Percentiles rank a stretch among this genome's conserved stretches.
phyloP scores from a whole-genome alignment of 176 grass and related monocot genomes.

The Eleusine indica region DNA sequence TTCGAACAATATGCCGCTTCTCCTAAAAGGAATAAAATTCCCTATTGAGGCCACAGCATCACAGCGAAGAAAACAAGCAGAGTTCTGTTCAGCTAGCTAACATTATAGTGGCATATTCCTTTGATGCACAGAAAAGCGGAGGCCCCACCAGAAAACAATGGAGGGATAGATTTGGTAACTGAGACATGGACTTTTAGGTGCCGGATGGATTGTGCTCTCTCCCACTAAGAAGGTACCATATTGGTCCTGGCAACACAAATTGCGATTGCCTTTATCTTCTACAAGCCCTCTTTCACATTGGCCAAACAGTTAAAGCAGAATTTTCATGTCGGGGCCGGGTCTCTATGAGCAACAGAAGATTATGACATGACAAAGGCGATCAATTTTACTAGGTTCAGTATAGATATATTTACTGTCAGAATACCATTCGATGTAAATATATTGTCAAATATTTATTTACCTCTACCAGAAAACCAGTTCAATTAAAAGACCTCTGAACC shows the following conservation, averaged over 20 bases:
- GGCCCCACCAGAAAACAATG: slow-evolving; percentile 11
- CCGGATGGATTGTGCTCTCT: slow-evolving; percentile 27
- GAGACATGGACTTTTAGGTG: slow-evolving; percentile 44
- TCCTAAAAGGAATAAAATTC: slow-evolving; percentile 30
- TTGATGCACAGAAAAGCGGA: slow-evolving; percentile 15
- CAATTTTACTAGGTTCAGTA: background rate
- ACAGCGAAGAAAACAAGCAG: slow-evolving; percentile 21
- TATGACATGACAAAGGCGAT: background rate
- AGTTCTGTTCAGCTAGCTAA: slow-evolving; percentile 36
- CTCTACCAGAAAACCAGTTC: background rate
- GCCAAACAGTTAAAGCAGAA: background rate
- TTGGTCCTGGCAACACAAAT: slow-evolving; percentile 36
- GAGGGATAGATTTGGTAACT: slow-evolving; percentile 25
- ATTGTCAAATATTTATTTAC: background rate
- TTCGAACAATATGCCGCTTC: slow-evolving; percentile 23
- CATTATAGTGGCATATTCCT: slow-evolving; percentile 30
- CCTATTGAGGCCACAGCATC: slow-evolving; percentile 32
- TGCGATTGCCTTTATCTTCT: background rate
- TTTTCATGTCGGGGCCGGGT: background rate
- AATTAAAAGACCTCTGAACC: background rate
- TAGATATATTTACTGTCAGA: background rate
- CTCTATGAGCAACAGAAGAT: background rate
- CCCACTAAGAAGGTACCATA: slow-evolving; percentile 39
- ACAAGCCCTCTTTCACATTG: background rate
- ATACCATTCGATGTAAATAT: background rate